Evolutionary conservation across 176 grass and related monocot species (phyloP).

Genomic region (Miscanthus lutarioriparius): DNA sequence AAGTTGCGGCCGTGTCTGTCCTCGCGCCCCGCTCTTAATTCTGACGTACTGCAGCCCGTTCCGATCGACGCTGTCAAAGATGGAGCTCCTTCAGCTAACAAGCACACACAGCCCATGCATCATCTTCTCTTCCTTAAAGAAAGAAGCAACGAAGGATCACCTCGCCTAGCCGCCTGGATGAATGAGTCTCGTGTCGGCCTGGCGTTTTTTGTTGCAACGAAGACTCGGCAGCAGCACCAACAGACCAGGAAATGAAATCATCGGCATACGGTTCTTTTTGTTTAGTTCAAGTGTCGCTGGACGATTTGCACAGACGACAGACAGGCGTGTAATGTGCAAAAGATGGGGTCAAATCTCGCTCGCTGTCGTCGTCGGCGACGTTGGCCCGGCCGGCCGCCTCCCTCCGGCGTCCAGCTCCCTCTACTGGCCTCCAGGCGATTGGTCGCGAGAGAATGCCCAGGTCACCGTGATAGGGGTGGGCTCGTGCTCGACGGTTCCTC

Average conservation of each 20-base stretch:
- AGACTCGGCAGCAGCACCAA: not conserved
- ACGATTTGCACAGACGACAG: constrained; percentile 41
- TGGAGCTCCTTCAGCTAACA: not conserved
- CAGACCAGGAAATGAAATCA: not conserved
- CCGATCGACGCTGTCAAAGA: not conserved
- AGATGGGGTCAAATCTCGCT: constrained; percentile 36
- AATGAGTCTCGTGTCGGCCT: not conserved
- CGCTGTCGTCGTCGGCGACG: constrained; percentile 16
- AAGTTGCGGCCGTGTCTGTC: not conserved
- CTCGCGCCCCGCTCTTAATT: not conserved
- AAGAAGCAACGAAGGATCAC: too few relatives aligned
- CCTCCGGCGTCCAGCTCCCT: too few relatives aligned
- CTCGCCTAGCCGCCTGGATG: too few relatives aligned
- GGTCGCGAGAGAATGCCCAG: constrained; percentile 32
- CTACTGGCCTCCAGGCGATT: constrained; percentile 23
- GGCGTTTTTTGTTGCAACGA: not conserved
- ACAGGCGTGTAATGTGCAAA: constrained; percentile 1
- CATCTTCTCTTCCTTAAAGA: too few relatives aligned
- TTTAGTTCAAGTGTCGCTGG: constrained; percentile 42
- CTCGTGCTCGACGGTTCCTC: constrained; percentile 3
- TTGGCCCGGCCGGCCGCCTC: not conserved
- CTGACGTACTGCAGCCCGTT: not conserved
- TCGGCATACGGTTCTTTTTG: not conserved
- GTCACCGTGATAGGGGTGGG: not conserved
- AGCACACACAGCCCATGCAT: too few relatives aligned